Conservation (phyloP, 106 monocot species). For the Hemerocallis citrina region DNA sequence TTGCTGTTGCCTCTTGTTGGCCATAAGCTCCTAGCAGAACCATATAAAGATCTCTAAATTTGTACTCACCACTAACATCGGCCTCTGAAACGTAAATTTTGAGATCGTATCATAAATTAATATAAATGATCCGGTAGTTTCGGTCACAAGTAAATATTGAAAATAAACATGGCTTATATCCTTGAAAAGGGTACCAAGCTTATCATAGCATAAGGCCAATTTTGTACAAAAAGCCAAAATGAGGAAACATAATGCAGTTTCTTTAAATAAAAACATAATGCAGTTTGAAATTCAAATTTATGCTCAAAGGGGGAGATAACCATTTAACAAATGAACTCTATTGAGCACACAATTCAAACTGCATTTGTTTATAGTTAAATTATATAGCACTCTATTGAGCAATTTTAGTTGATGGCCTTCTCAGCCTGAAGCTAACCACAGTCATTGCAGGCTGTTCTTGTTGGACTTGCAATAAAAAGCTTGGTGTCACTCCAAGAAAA, state of each 20-base stretch:
- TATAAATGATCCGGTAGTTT: too few relatives aligned
- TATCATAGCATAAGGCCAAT: background rate
- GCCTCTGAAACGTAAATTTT: too few relatives aligned
- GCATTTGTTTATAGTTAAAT: background rate
- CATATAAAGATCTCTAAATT: too few relatives aligned
- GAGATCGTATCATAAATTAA: too few relatives aligned
- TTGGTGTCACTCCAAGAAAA: conserved; percentile 83
- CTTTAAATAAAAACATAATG: background rate
- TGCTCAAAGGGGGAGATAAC: too few relatives aligned
- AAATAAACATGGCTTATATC: too few relatives aligned
- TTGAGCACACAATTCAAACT: background rate
- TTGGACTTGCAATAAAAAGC: conserved; percentile 74
- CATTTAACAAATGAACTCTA: background rate
- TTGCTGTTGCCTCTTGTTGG: too few relatives aligned
- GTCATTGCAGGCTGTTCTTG: conserved; percentile 44
- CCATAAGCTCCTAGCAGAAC: too few relatives aligned
- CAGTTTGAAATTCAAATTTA: too few relatives aligned
- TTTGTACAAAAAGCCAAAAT: background rate
- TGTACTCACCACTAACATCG: too few relatives aligned
- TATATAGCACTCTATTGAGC: background rate
- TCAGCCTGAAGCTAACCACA: conserved; percentile 41
- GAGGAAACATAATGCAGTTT: background rate
- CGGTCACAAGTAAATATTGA: too few relatives aligned
- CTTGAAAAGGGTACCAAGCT: background rate
- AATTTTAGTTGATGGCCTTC: background rate